Conservation (phyloP, 2,329 filamentous ascomycete species). For the Cryoendolithus antarcticus region DNA sequence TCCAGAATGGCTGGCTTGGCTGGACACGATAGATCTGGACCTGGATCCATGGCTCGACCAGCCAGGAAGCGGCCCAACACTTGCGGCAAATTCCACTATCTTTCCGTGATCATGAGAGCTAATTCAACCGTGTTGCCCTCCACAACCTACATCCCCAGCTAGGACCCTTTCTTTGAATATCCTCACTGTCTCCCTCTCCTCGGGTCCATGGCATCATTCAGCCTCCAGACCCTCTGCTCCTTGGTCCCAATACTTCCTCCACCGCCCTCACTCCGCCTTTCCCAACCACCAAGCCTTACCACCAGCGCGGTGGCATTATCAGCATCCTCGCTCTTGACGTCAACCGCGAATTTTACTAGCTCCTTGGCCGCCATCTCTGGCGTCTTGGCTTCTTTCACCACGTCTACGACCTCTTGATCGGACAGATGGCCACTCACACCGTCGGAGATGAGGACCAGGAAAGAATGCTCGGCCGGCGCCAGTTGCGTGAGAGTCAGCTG, state of each 20-base stretch:
- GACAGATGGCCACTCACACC: constrained; percentile 74
- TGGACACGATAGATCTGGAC: constrained; percentile 4
- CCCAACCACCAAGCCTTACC: constrained; percentile 52
- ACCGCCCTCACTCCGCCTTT: constrained; percentile 67
- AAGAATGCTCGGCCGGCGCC: constrained; percentile 71
- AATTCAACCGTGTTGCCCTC: no score
- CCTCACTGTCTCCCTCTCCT: constrained; percentile 46
- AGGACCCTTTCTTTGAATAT: no score
- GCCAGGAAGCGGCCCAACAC: no score
- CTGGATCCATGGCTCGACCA: constrained; percentile 6
- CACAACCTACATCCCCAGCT: no score
- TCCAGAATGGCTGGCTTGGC: constrained; percentile 5
- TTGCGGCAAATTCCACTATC: no score
- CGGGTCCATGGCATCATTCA: constrained; percentile 69
- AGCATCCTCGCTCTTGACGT: constrained; percentile 54
- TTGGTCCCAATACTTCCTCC: constrained; percentile 81
- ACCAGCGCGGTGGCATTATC: constrained; percentile 55
- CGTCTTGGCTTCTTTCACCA: constrained; percentile 85
- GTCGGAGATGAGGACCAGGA: constrained; percentile 78
- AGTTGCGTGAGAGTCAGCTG: constrained; percentile 73
- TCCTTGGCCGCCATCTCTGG: constrained; percentile 72
- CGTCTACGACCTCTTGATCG: constrained; percentile 93
- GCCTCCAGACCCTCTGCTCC: constrained; percentile 76
- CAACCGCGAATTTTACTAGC: constrained; percentile 77
- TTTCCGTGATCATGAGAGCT: no score